phyloP scores from a whole-genome alignment of 805 yeast genomes.

The Ogataea ramenticola region DNA sequence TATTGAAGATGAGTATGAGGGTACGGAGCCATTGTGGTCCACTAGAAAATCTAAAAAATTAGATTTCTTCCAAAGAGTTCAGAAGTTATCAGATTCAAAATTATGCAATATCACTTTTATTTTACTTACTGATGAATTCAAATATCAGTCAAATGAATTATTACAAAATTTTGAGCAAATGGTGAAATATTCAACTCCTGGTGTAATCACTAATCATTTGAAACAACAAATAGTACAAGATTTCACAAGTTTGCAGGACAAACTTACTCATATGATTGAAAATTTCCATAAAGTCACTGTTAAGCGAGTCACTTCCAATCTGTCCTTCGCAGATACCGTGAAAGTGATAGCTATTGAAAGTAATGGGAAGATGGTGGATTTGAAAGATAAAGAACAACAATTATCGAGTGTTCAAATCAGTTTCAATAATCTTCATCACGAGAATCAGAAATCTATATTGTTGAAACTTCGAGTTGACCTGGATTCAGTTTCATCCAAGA shows the following conservation, averaged over 20 bases:
- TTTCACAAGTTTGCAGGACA: slow-evolving; percentile 10
- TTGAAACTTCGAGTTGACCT: slow-evolving; percentile 17
- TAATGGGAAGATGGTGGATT: slow-evolving; percentile 5
- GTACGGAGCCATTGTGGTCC: not conserved
- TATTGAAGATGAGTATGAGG: not conserved
- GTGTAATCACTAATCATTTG: slow-evolving; percentile 4
- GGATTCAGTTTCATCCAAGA: slow-evolving; percentile 5
- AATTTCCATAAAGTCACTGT: slow-evolving; percentile 14
- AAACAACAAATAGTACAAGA: slow-evolving; percentile 15
- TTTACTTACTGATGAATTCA: slow-evolving; percentile 21
- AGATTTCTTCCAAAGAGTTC: not conserved
- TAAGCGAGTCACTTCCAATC: slow-evolving; percentile 7
- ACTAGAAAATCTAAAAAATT: not conserved
- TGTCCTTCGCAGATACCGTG: slow-evolving; percentile 13
- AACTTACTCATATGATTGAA: slow-evolving; percentile 3
- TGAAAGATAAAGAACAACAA: not conserved
- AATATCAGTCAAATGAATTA: slow-evolving; percentile 13
- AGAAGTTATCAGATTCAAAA: no score
- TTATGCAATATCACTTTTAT: slow-evolving; percentile 10
- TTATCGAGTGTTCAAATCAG: not conserved
- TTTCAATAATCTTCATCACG: slow-evolving; percentile 14
- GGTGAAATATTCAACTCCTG: not conserved
- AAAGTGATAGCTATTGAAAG: slow-evolving; percentile 13
- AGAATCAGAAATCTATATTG: slow-evolving; percentile 15
- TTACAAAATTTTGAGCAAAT: slow-evolving; percentile 10